Percentiles rank a stretch among this genome's conserved stretches.
phyloP scores from a whole-genome alignment of 208 protist genomes.

The Crithidia expoeki region DNA sequence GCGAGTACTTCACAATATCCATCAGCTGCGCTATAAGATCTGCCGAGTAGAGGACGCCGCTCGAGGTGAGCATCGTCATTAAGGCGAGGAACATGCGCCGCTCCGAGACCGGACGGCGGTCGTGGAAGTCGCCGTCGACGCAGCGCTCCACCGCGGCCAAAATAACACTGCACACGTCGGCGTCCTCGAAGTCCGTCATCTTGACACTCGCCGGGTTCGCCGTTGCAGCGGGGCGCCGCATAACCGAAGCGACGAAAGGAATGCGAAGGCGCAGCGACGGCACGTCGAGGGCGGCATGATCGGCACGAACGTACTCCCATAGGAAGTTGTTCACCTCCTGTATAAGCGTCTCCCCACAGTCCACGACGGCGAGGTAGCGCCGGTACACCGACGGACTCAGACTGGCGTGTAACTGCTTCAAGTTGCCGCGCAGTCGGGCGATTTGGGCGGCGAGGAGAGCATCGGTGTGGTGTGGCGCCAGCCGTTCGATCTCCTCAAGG shows the following conservation, averaged over 20 bases:
- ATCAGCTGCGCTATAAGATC: slow-evolving; percentile 88
- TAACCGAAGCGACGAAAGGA: slow-evolving; percentile 72
- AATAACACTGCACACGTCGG: slow-evolving; percentile 78
- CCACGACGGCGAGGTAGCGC: slow-evolving; percentile 64
- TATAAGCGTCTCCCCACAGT: slow-evolving; percentile 55
- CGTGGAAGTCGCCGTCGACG: slow-evolving; percentile 72
- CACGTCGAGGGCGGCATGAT: slow-evolving; percentile 78
- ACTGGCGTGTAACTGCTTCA: slow-evolving; percentile 60
- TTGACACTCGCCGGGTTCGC: slow-evolving; percentile 31
- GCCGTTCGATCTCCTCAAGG: slow-evolving; percentile 69
- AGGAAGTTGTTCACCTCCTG: slow-evolving; percentile 83
- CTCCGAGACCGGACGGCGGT: slow-evolving; percentile 57
- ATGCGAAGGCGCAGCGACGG: slow-evolving; percentile 72
- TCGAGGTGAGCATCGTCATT: slow-evolving; percentile 77
- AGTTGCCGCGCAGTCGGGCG: slow-evolving; percentile 64
- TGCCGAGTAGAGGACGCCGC: slow-evolving; percentile 79
- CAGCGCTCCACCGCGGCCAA: slow-evolving; percentile 74
- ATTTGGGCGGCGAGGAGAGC: slow-evolving; percentile 68
- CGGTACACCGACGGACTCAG: slow-evolving; percentile 76
- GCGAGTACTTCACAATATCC: slow-evolving; percentile 89
- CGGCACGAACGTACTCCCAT: slow-evolving; percentile 79
- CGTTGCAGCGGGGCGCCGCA: slow-evolving; percentile 53
- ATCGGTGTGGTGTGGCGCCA: slow-evolving; percentile 61
- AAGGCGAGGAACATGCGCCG: slow-evolving; percentile 79
- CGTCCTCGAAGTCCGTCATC: slow-evolving; percentile 75